Evolutionary conservation across 768 basidiomycete genomes (phyloP).

Genomic region (Auricularia auricula-judae): DNA sequence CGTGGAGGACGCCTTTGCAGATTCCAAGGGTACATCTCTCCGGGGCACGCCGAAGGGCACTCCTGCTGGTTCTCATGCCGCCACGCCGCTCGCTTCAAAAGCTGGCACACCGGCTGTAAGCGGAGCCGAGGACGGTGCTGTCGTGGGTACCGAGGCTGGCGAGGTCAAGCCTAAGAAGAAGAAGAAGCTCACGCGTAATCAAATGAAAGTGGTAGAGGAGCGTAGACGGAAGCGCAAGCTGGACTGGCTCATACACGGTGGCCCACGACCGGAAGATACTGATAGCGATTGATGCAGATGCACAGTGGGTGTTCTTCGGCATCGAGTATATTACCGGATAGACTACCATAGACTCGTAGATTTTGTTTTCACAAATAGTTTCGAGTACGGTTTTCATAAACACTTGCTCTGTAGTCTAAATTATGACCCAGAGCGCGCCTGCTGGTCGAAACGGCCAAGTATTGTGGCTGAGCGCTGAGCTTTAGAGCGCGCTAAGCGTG

Average conservation of each 20-base stretch:
- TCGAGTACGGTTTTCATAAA: too few relatives aligned
- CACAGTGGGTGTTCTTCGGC: too few relatives aligned
- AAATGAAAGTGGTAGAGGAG: conserved; percentile 82
- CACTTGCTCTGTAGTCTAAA: too few relatives aligned
- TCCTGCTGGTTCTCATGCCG: conserved; percentile 55
- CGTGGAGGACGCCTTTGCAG: conserved; percentile 74
- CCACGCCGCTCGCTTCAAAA: conserved; percentile 59
- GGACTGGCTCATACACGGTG: conserved; percentile 74
- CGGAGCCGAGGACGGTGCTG: conserved; percentile 54
- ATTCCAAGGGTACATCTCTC: conserved; percentile 30
- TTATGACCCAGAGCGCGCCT: too few relatives aligned
- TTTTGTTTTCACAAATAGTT: not conserved
- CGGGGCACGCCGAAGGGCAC: conserved; percentile 50
- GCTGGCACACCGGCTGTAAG: conserved; percentile 68
- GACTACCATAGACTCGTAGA: not conserved
- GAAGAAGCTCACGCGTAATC: conserved; percentile 86
- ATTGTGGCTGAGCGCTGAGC: too few relatives aligned
- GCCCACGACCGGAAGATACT: conserved; percentile 73
- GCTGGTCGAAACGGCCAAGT: too few relatives aligned
- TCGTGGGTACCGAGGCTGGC: conserved; percentile 19
- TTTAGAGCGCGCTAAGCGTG: too few relatives aligned
- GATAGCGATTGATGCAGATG: conserved; percentile 39
- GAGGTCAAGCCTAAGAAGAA: conserved; percentile 41
- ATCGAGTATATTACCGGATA: not conserved
- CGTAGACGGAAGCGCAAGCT: conserved; percentile 69